Evolutionary conservation across 1,284 basidiomycete species (phyloP), one percentile per base, ranked within the genome.

Genomic region (Marasmius sp.): DNA sequence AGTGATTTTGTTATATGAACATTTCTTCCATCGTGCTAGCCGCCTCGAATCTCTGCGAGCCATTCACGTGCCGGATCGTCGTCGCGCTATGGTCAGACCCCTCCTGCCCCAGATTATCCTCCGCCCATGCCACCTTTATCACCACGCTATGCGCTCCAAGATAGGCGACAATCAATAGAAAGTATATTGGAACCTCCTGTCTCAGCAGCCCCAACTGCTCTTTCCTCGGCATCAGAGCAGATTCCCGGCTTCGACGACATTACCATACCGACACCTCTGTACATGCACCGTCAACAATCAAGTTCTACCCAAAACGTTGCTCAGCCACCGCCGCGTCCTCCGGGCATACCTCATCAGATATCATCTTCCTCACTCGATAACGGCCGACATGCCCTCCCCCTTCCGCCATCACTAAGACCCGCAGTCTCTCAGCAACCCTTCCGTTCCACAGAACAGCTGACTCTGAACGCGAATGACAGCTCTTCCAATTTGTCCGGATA

Each of bases 41-140:
- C 34, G 50, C 61, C 10, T 49, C 56, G 22, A 20, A 65, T 20
- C 11, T 37, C 33, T n/a, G 12, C 52, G 37, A 10, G n/a, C 16
- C 34, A 14, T 9, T 37, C n/a, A n/a, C 33, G 34, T 12, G 34
- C 52, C 12, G 37, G 37, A 6, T 11, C 50, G 50, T 33, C 50
- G 3, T 14, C 34, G 54, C 64, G 16, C 33, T 61, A 66, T 14
- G 54, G 38, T 16, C 27, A 59, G 14, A 62, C 74, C 33, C 75
- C 75, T 39, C 74, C 74, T 41, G 61, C 66, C 49, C 71, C 73
- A 53, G 66, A 20, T 6, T 64, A 65, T 41, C 69, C 71, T 43
- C 67, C 73, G 4, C 75, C 74, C 14, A n/a, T 64, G 27, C 72
- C 74, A 8, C 73, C 71, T 11, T 33, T 38, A 6, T 51, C 64